A percentile compares a stretch with the other conserved stretches of the same genome.
These are phyloP conservation scores for Cladosporium colombiae DNA, from an alignment of 2,329 filamentous ascomycete species.

Conservation along the genomic window DNA sequence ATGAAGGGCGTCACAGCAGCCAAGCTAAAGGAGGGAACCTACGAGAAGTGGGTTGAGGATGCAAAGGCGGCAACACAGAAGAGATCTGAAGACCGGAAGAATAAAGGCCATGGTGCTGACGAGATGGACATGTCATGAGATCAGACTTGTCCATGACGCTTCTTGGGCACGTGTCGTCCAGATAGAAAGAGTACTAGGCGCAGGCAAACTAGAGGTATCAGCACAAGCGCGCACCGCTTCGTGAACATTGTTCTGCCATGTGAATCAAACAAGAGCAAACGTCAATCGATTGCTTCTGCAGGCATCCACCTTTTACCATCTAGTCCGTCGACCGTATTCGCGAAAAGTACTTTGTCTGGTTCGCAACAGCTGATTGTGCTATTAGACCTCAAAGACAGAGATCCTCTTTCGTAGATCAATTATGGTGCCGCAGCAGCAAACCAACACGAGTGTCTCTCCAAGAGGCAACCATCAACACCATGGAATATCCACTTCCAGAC, in stretches of 20 bases:
- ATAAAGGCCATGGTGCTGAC: slow-evolving; percentile 42
- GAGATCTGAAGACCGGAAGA: slow-evolving; percentile 48
- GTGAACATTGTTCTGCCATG: neutral
- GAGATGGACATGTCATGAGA: slow-evolving; percentile 41
- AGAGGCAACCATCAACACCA: too few species aligned
- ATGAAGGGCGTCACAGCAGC: slow-evolving; percentile 78
- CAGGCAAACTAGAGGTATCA: neutral
- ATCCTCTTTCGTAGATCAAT: neutral
- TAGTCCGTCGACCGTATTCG: neutral
- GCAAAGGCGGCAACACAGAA: slow-evolving; percentile 60
- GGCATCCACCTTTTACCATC: too few species aligned
- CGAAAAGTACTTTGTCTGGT: neutral
- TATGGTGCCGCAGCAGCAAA: neutral
- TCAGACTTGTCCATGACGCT: neutral
- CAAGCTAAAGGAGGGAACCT: slow-evolving; percentile 69
- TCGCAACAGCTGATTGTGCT: neutral
- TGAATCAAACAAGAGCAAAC: neutral
- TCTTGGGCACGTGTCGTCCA: neutral
- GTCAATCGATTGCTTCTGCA: neutral
- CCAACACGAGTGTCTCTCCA: too few species aligned
- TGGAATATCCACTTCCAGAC: neutral
- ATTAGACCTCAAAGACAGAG: neutral
- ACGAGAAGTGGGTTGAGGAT: slow-evolving; percentile 72
- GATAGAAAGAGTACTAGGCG: neutral
- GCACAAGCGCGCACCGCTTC: neutral